These are phyloP conservation scores for Epichloe aotearoae DNA, from an alignment of 2,329 filamentous ascomycete species.

Conservation along the genomic window DNA sequence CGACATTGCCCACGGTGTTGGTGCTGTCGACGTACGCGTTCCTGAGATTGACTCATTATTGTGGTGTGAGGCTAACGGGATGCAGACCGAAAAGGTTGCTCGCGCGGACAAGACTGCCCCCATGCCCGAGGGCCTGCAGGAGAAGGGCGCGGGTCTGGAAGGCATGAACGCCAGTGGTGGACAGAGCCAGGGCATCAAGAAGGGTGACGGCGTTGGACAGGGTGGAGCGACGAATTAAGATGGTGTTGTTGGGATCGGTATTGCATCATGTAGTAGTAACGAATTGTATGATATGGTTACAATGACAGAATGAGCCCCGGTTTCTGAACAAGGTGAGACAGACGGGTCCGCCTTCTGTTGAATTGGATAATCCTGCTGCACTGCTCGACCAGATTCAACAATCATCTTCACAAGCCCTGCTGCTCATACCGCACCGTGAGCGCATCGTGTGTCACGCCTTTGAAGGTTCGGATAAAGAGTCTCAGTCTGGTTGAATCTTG, in stretches of 20 bases:
- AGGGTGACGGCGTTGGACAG: conserved; percentile 28
- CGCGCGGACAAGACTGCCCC: conserved; percentile 37
- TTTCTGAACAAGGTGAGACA: too few relatives aligned
- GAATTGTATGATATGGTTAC: background rate
- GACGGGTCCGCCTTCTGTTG: too few relatives aligned
- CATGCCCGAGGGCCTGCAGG: conserved; percentile 28
- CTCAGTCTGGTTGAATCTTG: too few relatives aligned
- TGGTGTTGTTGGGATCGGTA: background rate
- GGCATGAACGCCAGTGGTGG: conserved; percentile 30
- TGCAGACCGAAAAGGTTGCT: conserved; percentile 23
- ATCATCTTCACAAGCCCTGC: background rate
- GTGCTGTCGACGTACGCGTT: conserved; percentile 22
- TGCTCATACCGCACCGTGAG: conserved; percentile 23
- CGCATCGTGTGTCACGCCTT: conserved; percentile 25
- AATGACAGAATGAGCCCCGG: background rate
- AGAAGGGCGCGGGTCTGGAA: conserved; percentile 29
- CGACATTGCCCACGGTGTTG: conserved; percentile 32
- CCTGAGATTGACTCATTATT: too few relatives aligned
- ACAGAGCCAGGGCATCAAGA: conserved; percentile 27
- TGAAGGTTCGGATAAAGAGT: background rate
- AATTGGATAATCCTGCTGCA: too few relatives aligned
- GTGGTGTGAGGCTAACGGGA: background rate
- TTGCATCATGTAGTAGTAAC: background rate
- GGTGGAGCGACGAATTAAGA: conserved; percentile 14
- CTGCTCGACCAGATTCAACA: too few relatives aligned